phyloP scores from a whole-genome alignment of 139 green algal genomes.

The Picochlorum sp. region DNA sequence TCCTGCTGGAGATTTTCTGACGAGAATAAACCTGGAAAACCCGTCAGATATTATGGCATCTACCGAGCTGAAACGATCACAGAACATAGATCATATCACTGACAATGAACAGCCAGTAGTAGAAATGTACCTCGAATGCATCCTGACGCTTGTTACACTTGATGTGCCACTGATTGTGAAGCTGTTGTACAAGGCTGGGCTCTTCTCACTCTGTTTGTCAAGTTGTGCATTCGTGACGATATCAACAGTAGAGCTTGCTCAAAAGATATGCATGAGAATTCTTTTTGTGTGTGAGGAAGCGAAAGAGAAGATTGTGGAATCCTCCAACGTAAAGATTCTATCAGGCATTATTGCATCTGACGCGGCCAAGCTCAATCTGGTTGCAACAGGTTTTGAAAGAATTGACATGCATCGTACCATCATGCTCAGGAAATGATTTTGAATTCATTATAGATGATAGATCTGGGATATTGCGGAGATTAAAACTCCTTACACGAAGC shows the following conservation, averaged over 20 bases:
- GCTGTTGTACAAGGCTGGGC: background rate
- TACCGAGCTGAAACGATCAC: background rate
- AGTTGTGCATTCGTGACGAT: background rate
- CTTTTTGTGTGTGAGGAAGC: background rate
- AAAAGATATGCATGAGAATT: background rate
- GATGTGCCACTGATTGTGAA: background rate
- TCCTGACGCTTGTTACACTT: too few species aligned
- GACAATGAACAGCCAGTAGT: too few species aligned
- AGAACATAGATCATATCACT: too few species aligned
- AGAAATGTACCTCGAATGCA: too few species aligned
- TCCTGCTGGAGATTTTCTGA: conserved; percentile 27
- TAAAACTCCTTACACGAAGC: too few species aligned
- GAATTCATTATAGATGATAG: background rate
- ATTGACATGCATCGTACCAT: background rate
- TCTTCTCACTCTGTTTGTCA: background rate
- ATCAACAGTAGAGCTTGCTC: background rate
- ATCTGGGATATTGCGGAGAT: background rate
- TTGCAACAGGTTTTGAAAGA: background rate
- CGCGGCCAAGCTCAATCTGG: background rate
- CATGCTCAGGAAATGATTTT: background rate
- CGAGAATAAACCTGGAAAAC: background rate
- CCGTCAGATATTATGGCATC: background rate
- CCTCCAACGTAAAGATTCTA: background rate
- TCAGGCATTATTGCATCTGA: background rate
- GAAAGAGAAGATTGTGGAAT: background rate